These are phyloP conservation scores for Chlamydomonas applanata DNA, from an alignment of 139 green algal species.

Conservation along the genomic window DNA sequence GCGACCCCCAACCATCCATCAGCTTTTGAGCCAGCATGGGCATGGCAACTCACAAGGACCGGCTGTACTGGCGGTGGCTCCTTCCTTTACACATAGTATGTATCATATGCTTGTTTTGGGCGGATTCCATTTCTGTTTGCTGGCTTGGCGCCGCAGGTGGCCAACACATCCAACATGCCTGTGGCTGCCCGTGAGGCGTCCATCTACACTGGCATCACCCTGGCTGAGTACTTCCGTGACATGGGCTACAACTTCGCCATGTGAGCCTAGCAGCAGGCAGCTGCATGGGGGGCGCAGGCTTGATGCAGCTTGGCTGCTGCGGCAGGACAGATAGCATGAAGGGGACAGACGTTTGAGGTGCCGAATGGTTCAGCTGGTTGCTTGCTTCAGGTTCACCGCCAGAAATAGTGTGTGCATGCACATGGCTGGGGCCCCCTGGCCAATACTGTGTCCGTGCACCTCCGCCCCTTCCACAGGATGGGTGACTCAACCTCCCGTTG, in stretches of 20 bases:
- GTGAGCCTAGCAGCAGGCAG: neutral
- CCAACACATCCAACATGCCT: slow-evolving; percentile 99
- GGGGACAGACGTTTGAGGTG: too few species aligned
- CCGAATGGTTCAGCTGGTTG: too few species aligned
- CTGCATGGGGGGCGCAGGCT: too few species aligned
- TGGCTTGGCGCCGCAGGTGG: slow-evolving; percentile 58
- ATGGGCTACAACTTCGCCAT: slow-evolving; percentile 95
- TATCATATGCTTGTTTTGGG: slow-evolving; percentile 5
- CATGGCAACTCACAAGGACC: neutral
- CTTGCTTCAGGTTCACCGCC: too few species aligned
- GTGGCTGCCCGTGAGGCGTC: slow-evolving; percentile 98
- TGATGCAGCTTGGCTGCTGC: too few species aligned
- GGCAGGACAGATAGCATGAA: too few species aligned
- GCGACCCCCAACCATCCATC: neutral
- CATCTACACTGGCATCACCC: slow-evolving; percentile 99
- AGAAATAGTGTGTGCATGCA: neutral
- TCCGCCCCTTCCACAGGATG: slow-evolving; percentile 90
- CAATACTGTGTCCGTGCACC: neutral
- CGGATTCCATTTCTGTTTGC: neutral
- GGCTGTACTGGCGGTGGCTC: neutral
- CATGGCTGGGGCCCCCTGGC: neutral
- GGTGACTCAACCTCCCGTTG: slow-evolving; percentile 97
- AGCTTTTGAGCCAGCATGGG: neutral
- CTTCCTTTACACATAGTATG: too few species aligned
- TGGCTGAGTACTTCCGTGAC: slow-evolving; percentile 99